Base-by-base conservation (phyloP, 176 grass and related monocot species). In the Oryza coarctata region DNA sequence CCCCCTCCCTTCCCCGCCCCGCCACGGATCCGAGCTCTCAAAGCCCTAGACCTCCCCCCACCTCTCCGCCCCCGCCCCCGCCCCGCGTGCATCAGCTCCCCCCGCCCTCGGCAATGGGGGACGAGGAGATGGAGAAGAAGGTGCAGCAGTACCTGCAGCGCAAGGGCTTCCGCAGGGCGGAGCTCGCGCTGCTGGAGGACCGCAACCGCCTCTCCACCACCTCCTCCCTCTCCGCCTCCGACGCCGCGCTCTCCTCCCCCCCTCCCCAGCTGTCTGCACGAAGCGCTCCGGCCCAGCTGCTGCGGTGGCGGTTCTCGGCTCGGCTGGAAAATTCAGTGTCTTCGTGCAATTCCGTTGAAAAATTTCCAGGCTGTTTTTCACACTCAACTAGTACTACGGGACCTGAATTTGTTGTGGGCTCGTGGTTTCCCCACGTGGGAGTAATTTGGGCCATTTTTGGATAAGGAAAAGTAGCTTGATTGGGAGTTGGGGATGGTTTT, bases 81-180 rank as follows among this genome's bases (percentile, higher is more conserved):
- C 47, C n/a, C n/a, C n/a, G n/a, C n/a, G n/a, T n/a, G n/a, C n/a
- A n/a, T n/a, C n/a, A n/a, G n/a, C n/a, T n/a, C n/a, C 27, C 45
- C 65, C 67, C 22, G 28, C n/a, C 29, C 71, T 2, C 20, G 35
- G 29, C 20, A 50, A 99, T 99, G 93, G 93, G 92, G 49, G 96
- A 98, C 71, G 93, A 95, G 85, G 96, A 98, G 84, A 89, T 93
- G 76, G 88, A 99, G 83, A 99, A 95, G 91, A 87, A 92, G 71
- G 96, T 93, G 80, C 76, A 93, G 60, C 87, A 92, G 70, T 99
- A 99, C 87, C 82, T 95, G 73, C 92, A 90, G 85, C 92, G 87
- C 73, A 98, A 93, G 85, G 96, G 93, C 31, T 95, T 98, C 88
- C 90, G 81, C 81, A 80, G 90, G 66, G 86, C 90, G 9, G 96